These are phyloP conservation scores for Chrysanthemum makinoi DNA, from an alignment of 129 eudicot genomes.

Conservation along the genomic window DNA sequence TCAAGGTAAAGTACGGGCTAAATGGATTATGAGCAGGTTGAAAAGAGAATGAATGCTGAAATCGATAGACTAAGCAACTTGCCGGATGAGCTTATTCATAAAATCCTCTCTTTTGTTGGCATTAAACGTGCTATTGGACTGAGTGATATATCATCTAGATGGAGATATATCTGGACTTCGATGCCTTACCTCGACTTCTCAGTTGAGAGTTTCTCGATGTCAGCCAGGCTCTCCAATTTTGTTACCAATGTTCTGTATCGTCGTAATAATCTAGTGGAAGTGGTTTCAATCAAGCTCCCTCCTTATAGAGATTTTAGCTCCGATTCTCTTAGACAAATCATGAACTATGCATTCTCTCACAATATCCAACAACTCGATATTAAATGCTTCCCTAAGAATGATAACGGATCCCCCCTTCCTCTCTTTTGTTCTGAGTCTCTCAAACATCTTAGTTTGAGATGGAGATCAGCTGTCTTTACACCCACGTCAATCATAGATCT, in stretches of 20 bases:
- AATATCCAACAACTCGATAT: neutral
- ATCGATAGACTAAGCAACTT: no score
- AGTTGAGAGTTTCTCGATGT: neutral
- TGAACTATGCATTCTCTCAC: no score
- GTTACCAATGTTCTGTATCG: neutral
- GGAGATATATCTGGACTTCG: slow-evolving; percentile 6
- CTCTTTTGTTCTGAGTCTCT: neutral
- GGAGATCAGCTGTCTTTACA: neutral
- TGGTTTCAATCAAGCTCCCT: neutral
- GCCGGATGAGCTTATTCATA: no score
- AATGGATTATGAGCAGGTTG: neutral
- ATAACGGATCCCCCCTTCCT: no score
- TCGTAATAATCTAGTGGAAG: slow-evolving; percentile 4
- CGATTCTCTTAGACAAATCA: neutral
- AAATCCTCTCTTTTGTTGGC: no score
- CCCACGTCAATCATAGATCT: neutral
- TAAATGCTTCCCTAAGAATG: neutral
- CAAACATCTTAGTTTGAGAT: neutral
- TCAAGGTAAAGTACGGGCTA: no score
- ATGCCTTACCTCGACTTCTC: slow-evolving; percentile 2
- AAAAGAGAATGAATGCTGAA: no score
- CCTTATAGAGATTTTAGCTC: neutral
- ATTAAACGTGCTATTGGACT: no score
- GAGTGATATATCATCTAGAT: no score
- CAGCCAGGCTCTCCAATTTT: neutral